Evolutionary conservation across 2,329 filamentous ascomycete genomes (phyloP).

Genomic region (Claviceps africana): DNA sequence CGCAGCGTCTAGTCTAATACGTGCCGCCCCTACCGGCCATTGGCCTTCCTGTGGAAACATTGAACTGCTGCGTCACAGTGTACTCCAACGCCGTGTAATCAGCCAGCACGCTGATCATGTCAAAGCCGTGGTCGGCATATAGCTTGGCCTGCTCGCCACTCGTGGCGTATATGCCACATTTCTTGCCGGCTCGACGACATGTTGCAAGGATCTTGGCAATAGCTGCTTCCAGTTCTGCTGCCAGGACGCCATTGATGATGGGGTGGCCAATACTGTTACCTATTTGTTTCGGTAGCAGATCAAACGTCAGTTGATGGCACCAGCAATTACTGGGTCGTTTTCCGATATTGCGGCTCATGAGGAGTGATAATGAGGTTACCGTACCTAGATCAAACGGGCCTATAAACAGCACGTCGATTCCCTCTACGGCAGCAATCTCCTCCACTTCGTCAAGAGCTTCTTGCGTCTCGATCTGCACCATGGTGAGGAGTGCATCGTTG

Average conservation of each 20-base stretch:
- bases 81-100: constrained; percentile 39
- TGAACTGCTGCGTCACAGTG: constrained; percentile 30
- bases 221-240: constrained; percentile 43
- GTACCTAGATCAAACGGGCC: constrained; percentile 51
- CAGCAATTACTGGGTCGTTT: neutral
- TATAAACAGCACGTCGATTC: constrained; percentile 50
- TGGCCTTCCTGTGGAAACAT: constrained; percentile 28
- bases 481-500: constrained; percentile 41
- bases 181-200: constrained; percentile 48
- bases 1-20: constrained; percentile 20
- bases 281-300: constrained; percentile 11
- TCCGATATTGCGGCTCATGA: neutral
- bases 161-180: constrained; percentile 46
- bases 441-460: constrained; percentile 48
- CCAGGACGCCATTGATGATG: constrained; percentile 45
- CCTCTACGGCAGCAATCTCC: constrained; percentile 44
- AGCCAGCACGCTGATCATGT: constrained; percentile 46
- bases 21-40: constrained; percentile 23
- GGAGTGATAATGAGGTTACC: neutral
- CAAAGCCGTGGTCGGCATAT: constrained; percentile 43
- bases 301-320: neutral
- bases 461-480: constrained; percentile 54
- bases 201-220: constrained; percentile 44
- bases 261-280: constrained; percentile 48
- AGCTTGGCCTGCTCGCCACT: constrained; percentile 39